Evolutionary conservation across 805 yeast genomes (phyloP).

Genomic region (Ogataea nonfermentans): DNA sequence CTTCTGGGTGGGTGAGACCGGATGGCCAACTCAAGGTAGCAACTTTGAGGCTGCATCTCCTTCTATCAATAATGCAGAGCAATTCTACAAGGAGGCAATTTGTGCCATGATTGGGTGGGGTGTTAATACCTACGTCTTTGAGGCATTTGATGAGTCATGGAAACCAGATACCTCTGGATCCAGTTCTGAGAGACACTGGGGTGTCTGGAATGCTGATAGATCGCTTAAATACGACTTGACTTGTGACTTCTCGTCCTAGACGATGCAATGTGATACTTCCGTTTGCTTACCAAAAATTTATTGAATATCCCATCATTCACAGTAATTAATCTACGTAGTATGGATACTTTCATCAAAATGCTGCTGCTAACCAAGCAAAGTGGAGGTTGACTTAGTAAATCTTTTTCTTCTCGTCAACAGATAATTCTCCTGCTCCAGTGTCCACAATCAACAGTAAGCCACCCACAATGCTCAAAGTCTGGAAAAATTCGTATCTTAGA

Average conservation of each 20-base stretch:
- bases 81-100: constrained; percentile 83
- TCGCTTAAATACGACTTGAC: constrained; percentile 43
- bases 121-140: constrained; percentile 85
- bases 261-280: neutral
- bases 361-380: constrained; percentile 4
- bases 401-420: constrained; percentile 94
- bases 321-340: too few relatives aligned
- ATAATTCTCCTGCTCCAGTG: constrained; percentile 94
- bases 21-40: constrained; percentile 92
- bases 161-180: constrained; percentile 89
- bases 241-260: constrained; percentile 44
- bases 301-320: constrained; percentile 2
- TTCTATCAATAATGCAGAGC: constrained; percentile 66
- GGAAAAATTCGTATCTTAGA: constrained; percentile 90
- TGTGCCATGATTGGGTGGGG: constrained; percentile 98
- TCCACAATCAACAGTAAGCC: constrained; percentile 87
- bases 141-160: constrained; percentile 96
- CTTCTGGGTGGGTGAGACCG: constrained; percentile 97
- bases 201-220: constrained; percentile 64
- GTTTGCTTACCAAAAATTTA: neutral
- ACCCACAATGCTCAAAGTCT: constrained; percentile 91
- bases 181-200: constrained; percentile 92
- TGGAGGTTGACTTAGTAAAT: constrained; percentile 51
- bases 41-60: constrained; percentile 67
- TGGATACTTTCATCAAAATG: neutral